Conservation (phyloP, 768 basidiomycete genomes). For the Amanita fuliginea region DNA sequence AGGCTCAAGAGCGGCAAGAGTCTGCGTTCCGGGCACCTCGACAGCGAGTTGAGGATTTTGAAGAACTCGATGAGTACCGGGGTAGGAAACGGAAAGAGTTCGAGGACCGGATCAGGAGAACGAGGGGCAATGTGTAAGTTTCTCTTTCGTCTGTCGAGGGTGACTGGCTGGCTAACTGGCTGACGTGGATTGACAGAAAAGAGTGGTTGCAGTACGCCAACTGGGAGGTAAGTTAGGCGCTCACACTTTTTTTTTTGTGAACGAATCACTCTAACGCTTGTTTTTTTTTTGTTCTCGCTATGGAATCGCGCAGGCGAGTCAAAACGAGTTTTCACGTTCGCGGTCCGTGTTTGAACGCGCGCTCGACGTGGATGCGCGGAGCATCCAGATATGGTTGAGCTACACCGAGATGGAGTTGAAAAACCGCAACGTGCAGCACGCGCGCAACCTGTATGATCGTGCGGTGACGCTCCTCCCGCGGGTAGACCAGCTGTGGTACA, state of each 20-base stretch:
- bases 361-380: conserved; percentile 87
- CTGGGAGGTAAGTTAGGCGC: conserved; percentile 64
- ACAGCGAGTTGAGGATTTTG: conserved; percentile 94
- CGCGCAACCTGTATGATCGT: conserved; percentile 94
- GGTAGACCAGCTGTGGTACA: conserved; percentile 98
- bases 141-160: not conserved
- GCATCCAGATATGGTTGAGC: conserved; percentile 84
- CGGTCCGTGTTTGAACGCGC: conserved; percentile 96
- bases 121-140: conserved; percentile 68
- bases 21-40: conserved; percentile 83
- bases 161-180: too few relatives aligned
- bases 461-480: conserved; percentile 94
- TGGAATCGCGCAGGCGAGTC: conserved; percentile 52
- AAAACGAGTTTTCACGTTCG: conserved; percentile 92
- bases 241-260: too few relatives aligned
- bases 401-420: conserved; percentile 98
- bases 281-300: too few relatives aligned
- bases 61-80: conserved; percentile 79
- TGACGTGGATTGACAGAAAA: conserved; percentile 35
- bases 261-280: too few relatives aligned
- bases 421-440: conserved; percentile 93
- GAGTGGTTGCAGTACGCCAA: conserved; percentile 84
- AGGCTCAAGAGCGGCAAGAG: conserved; percentile 98
- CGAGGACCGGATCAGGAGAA: conserved; percentile 77
- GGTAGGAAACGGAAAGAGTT: conserved; percentile 91